A percentile compares a stretch with the other conserved stretches of the same genome.
These are phyloP conservation scores for Nemania serpens DNA, from an alignment of 2,329 filamentous ascomycete genomes.

Conservation along the genomic window DNA sequence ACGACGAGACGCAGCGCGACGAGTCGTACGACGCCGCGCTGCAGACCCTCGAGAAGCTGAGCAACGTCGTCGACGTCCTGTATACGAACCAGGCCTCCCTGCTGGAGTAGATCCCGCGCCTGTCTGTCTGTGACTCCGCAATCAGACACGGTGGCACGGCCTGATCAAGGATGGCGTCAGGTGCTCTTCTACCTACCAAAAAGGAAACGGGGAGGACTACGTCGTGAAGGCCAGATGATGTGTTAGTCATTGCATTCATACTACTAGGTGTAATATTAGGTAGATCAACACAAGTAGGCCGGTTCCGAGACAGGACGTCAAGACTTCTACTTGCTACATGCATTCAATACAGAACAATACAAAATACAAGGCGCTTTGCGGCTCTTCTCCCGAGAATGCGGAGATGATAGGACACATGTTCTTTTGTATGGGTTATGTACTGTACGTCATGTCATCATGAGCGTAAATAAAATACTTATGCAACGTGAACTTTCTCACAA, in stretches of 20 bases:
- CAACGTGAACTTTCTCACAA: too few relatives aligned
- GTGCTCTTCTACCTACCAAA: slow-evolving; percentile 5
- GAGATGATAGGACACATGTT: too few relatives aligned
- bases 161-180: not conserved
- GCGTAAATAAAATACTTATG: too few relatives aligned
- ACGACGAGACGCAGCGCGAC: slow-evolving; percentile 91
- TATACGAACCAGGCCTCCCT: slow-evolving; percentile 97
- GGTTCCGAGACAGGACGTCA: slow-evolving; percentile 4
- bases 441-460: too few relatives aligned
- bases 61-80: slow-evolving; percentile 94
- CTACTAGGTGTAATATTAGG: slow-evolving; percentile 29
- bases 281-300: slow-evolving; percentile 19
- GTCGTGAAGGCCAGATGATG: not conserved
- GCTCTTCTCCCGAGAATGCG: not conserved
- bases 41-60: slow-evolving; percentile 94
- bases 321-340: slow-evolving; percentile 5
- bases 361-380: not conserved
- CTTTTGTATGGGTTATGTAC: too few relatives aligned
- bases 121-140: not conserved
- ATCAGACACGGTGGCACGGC: not conserved
- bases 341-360: too few relatives aligned
- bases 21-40: slow-evolving; percentile 93
- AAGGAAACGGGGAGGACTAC: not conserved
- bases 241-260: not conserved
- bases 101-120: slow-evolving; percentile 69